Evolutionary conservation across 2,329 filamentous ascomycete species (phyloP).

Genomic region (Diaporthe ilicicola): DNA sequence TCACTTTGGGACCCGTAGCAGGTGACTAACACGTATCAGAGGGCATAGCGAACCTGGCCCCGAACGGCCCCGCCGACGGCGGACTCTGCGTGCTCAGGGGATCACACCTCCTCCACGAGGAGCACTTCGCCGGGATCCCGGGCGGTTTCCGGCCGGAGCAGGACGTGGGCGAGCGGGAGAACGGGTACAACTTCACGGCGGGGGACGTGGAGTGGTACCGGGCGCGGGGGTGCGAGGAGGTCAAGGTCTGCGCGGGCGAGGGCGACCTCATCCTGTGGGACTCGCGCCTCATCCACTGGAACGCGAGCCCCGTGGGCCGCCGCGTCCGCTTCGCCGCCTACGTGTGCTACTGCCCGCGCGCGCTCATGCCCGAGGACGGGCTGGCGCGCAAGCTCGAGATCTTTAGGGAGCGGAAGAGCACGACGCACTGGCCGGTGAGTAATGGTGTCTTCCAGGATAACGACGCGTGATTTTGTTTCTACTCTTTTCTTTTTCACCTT

Average conservation of each 20-base stretch:
- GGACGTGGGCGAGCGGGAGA: constrained; percentile 23
- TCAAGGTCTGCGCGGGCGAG: constrained; percentile 27
- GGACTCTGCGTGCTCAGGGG: constrained; percentile 26
- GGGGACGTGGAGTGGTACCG: constrained; percentile 19
- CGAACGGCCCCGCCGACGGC: constrained; percentile 24
- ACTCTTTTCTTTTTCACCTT: background rate
- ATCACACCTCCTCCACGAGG: constrained; percentile 23
- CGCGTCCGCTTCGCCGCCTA: constrained; percentile 23
- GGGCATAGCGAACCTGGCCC: constrained; percentile 26
- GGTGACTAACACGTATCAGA: too few relatives aligned
- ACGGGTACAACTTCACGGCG: constrained; percentile 23
- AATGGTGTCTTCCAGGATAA: too few relatives aligned
- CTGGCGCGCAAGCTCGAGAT: constrained; percentile 23
- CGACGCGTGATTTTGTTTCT: background rate
- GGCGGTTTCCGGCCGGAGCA: constrained; percentile 22
- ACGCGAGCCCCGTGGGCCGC: constrained; percentile 13
- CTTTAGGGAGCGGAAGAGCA: constrained; percentile 11
- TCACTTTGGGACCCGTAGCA: too few relatives aligned
- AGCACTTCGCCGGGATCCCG: background rate
- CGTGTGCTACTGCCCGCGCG: constrained; percentile 29
- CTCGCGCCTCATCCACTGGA: constrained; percentile 27
- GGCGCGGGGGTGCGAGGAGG: constrained; percentile 23
- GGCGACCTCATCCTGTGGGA: constrained; percentile 31
- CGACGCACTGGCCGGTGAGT: constrained; percentile 29
- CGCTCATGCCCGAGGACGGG: constrained; percentile 9